A percentile compares a stretch with the other conserved stretches of the same genome.
phyloP scores from a whole-genome alignment of 2,329 filamentous ascomycete species.

The Periconia macrospinosa region DNA sequence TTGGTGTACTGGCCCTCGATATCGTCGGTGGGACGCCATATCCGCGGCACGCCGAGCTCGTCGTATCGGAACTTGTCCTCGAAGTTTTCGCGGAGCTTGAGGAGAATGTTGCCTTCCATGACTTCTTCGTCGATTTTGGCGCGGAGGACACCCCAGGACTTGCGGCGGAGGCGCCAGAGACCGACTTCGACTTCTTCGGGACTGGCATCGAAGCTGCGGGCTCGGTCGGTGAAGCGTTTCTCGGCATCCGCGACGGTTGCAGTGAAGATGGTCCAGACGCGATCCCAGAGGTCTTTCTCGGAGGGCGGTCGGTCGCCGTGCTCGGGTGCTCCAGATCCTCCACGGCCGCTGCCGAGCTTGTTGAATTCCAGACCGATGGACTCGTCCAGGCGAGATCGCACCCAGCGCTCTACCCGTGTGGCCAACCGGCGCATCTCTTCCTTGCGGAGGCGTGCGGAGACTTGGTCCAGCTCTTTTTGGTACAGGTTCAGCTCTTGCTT shows the following conservation, averaged over 20 bases:
- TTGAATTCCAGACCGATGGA: slow-evolving; percentile 93
- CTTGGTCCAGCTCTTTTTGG: slow-evolving; percentile 87
- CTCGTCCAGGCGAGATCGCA: slow-evolving; percentile 83
- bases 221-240: slow-evolving; percentile 79
- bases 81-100: slow-evolving; percentile 97
- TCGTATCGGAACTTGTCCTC: slow-evolving; percentile 99
- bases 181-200: slow-evolving; percentile 89
- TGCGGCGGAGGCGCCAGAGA: slow-evolving; percentile 87
- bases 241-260: slow-evolving; percentile 84
- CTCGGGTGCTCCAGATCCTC: slow-evolving; percentile 78
- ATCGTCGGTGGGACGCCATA: slow-evolving; percentile 95
- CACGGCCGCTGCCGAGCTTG: slow-evolving; percentile 86
- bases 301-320: slow-evolving; percentile 68
- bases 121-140: slow-evolving; percentile 96
- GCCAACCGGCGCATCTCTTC: slow-evolving; percentile 96
- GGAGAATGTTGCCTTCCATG: slow-evolving; percentile 92
- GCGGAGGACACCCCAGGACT: slow-evolving; percentile 89
- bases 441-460: slow-evolving; percentile 80
- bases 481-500: slow-evolving; percentile 77
- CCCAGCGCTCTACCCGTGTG: slow-evolving; percentile 90
- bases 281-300: slow-evolving; percentile 93
- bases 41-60: slow-evolving; percentile 87
- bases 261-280: slow-evolving; percentile 86
- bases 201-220: slow-evolving; percentile 90
- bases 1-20: slow-evolving; percentile 95